These are phyloP conservation scores for Exophiala calicioides DNA, from an alignment of 2,329 filamentous ascomycete genomes.

Conservation along the genomic window DNA sequence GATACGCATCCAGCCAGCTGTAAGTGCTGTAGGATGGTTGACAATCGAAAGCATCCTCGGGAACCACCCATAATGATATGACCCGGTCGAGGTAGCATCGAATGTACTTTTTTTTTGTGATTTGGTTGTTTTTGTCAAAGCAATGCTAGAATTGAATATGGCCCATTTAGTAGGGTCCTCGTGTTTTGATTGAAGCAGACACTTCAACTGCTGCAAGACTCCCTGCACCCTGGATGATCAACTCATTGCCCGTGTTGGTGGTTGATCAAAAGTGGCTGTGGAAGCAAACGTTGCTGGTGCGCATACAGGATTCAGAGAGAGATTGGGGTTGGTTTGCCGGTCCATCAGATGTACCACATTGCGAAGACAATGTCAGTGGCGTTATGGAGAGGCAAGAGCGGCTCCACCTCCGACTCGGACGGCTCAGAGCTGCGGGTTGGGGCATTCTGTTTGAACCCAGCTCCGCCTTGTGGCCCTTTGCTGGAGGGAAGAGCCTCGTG, in stretches of 20 bases:
- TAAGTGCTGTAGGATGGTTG: conserved; percentile 25
- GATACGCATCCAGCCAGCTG: conserved; percentile 24
- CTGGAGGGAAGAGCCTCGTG: conserved; percentile 62
- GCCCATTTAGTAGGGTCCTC: conserved; percentile 29
- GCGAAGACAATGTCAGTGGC: conserved; percentile 29
- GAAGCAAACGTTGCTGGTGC: background rate
- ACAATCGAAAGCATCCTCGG: conserved; percentile 21
- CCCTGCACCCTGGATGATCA: background rate
- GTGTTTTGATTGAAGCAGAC: conserved; percentile 32
- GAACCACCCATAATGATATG: conserved; percentile 22
- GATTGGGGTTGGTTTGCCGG: conserved; percentile 1
- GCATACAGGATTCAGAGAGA: background rate
- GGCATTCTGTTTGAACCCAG: conserved; percentile 38
- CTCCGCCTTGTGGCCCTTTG: conserved; percentile 44
- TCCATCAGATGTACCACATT: conserved; percentile 44
- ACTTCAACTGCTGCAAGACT: conserved; percentile 30
- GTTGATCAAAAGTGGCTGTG: no score
- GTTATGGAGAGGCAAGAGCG: conserved; percentile 39
- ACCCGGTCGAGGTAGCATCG: conserved; percentile 25
- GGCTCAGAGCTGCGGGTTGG: conserved; percentile 32
- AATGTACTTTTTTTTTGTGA: conserved; percentile 27
- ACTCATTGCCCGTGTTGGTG: conserved; percentile 4
- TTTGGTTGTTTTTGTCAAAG: conserved; percentile 17
- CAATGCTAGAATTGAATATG: conserved; percentile 8
- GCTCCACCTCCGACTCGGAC: conserved; percentile 34